A percentile compares a stretch with the other conserved stretches of the same genome.
These are phyloP conservation scores for Puccinia polysora DNA, from an alignment of 1,284 basidiomycete genomes.

Conservation along the genomic window DNA sequence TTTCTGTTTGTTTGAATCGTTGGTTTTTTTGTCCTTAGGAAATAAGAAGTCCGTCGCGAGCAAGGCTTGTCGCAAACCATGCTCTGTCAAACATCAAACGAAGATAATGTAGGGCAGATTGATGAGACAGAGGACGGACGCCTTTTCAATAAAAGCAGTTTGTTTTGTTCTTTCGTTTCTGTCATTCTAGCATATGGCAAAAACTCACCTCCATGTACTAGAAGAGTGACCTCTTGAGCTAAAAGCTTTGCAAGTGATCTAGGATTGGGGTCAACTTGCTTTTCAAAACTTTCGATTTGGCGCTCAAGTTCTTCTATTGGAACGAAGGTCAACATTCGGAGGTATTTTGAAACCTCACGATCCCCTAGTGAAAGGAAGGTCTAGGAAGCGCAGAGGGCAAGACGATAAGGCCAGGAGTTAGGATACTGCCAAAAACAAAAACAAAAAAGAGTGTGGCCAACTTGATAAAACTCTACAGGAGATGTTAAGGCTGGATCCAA, in stretches of 20 bases:
- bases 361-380: conserved; percentile 83
- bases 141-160: background rate
- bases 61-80: conserved; percentile 20
- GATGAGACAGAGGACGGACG: background rate
- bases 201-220: conserved; percentile 72
- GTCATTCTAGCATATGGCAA: background rate
- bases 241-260: conserved; percentile 57
- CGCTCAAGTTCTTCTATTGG: conserved; percentile 61
- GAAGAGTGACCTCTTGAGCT: conserved; percentile 78
- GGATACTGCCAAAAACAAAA: conserved; percentile 44
- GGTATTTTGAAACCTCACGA: conserved; percentile 72
- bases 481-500: conserved; percentile 70
- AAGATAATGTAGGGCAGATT: background rate
- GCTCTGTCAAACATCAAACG: background rate
- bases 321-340: conserved; percentile 79
- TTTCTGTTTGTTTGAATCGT: background rate
- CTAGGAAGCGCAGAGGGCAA: conserved; percentile 56
- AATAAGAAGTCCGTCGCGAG: conserved; percentile 22
- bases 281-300: conserved; percentile 51
- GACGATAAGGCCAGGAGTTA: background rate
- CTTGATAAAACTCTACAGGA: conserved; percentile 87
- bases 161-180: background rate
- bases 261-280: conserved; percentile 58
- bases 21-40: background rate
- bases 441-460: conserved; percentile 50